These are phyloP conservation scores for Ustilago loliicola DNA, from an alignment of 1,284 basidiomycete genomes.

Conservation along the genomic window DNA sequence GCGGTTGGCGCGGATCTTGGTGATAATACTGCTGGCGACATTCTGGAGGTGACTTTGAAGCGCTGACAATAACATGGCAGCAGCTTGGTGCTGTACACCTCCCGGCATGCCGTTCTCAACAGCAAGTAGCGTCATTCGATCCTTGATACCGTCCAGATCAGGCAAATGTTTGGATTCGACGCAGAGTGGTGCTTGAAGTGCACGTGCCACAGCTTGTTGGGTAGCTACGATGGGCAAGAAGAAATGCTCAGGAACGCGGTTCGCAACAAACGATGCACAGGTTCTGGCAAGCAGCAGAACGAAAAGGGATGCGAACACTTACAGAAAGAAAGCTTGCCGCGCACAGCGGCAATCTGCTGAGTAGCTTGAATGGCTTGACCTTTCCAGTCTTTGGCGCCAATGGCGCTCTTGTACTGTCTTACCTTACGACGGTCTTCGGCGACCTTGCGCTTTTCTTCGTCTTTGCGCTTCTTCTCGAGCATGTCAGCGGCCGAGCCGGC, in stretches of 20 bases:
- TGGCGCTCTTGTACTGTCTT: slow-evolving; percentile 61
- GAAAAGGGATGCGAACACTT: slow-evolving; percentile 27
- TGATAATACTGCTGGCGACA: slow-evolving; percentile 61
- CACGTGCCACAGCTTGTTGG: slow-evolving; percentile 63
- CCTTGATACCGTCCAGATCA: slow-evolving; percentile 69
- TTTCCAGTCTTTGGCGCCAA: slow-evolving; percentile 67
- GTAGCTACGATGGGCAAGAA: slow-evolving; percentile 50
- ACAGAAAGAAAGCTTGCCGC: slow-evolving; percentile 55
- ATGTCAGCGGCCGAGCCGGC: slow-evolving; percentile 69
- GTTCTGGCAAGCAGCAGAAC: slow-evolving; percentile 20
- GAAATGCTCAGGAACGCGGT: slow-evolving; percentile 35
- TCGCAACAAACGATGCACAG: slow-evolving; percentile 20
- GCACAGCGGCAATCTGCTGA: slow-evolving; percentile 54
- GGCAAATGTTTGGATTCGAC: slow-evolving; percentile 71
- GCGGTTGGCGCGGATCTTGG: slow-evolving; percentile 62
- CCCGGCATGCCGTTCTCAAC: slow-evolving; percentile 70
- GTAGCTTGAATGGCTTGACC: slow-evolving; percentile 51
- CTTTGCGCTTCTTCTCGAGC: slow-evolving; percentile 69
- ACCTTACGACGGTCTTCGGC: slow-evolving; percentile 66
- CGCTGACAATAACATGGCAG: slow-evolving; percentile 68
- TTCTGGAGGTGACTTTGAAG: slow-evolving; percentile 69
- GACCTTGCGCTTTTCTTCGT: slow-evolving; percentile 67
- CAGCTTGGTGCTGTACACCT: slow-evolving; percentile 69
- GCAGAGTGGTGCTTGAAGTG: slow-evolving; percentile 65
- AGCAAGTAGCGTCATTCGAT: slow-evolving; percentile 71